phyloP scores from a whole-genome alignment of 2,329 filamentous ascomycete species.

The Stenocarpella maydis region DNA sequence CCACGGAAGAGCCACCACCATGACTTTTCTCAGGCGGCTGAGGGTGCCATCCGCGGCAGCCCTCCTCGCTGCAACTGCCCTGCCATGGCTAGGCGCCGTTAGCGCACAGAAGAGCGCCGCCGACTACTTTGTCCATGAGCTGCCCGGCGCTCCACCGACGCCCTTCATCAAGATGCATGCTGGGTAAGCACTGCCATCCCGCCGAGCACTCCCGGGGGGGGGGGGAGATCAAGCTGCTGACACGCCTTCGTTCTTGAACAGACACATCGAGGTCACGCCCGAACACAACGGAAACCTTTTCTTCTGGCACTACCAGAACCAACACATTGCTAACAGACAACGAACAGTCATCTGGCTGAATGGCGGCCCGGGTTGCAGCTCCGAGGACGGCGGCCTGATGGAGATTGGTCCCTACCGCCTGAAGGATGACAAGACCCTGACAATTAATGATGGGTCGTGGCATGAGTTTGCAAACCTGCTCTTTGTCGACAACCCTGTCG shows the following conservation, averaged over 20 bases:
- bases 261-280: constrained; percentile 88
- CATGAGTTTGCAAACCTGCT: constrained; percentile 97
- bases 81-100: constrained; percentile 52
- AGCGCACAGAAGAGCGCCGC: constrained; percentile 65
- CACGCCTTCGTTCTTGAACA: constrained; percentile 47
- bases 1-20: constrained; percentile 34
- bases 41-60: constrained; percentile 37
- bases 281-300: constrained; percentile 93
- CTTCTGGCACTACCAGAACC: constrained; percentile 98
- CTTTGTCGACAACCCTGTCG: constrained; percentile 97
- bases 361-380: constrained; percentile 95
- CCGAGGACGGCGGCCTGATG: constrained; percentile 95
- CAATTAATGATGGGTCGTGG: constrained; percentile 94
- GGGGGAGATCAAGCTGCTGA: background rate
- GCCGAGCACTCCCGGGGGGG: background rate
- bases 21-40: constrained; percentile 41
- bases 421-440: constrained; percentile 74
- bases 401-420: constrained; percentile 94
- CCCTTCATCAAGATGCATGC: constrained; percentile 96
- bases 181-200: constrained; percentile 68
- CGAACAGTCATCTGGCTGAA: constrained; percentile 97
- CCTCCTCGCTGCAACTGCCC: constrained; percentile 46
- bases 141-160: constrained; percentile 84
- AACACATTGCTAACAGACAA: constrained; percentile 90
- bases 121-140: constrained; percentile 87